Evolutionary conservation across 2,329 filamentous ascomycete genomes (phyloP), one percentile per base, ranked within the genome.

Genomic region (Grosmannia clavigera): DNA sequence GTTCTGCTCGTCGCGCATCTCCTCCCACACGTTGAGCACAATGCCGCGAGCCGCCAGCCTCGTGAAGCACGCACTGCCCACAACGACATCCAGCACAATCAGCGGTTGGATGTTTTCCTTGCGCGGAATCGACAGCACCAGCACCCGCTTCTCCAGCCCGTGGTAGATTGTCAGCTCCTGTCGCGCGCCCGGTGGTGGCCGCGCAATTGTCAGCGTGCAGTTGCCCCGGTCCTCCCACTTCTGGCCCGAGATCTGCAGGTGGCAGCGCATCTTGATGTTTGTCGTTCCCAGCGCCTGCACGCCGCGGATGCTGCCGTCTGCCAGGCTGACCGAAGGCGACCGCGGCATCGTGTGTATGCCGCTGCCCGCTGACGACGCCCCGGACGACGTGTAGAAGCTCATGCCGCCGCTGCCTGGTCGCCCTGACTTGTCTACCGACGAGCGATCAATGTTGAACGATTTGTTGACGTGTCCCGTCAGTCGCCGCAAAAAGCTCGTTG

Each of bases 141-240:
- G 77, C 61, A 99, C 84, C 10, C 92, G 85, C 75, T 96, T 96
- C 74, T 95, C 88, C 64, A 87, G 75, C 22, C 85, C 84, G 66
- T 85, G 80, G 63, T 84, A 77, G 64, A 81, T 81, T 50, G 78
- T 75, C 59, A 83, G 76, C 61, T 79, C 82, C 72, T 81, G 82
- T 51, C 76, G 76, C 70, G 80, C 81, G 7, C 81, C 82, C 43
- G 74, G 81, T 58, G 78, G 86, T n/a, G 90, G 88, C 22, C 84
- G 82, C 70, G 91, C 84, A 67, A 99, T 90, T 19, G 88, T 90
- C 62, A 99, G 76, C 46, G 84, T 80, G 62, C 91, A 95, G 66
- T 89, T 85, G 64, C 94, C 92, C 75, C 92, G 85, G 70, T 97
- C 92, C 63, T 90, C 85, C 94, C 94, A 99, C 70, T 92, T 92